Percentiles rank a stretch among this genome's conserved stretches.
Conservation (phyloP, 2,329 filamentous ascomycete genomes). For the Tolypocladium cylindrosporum region DNA sequence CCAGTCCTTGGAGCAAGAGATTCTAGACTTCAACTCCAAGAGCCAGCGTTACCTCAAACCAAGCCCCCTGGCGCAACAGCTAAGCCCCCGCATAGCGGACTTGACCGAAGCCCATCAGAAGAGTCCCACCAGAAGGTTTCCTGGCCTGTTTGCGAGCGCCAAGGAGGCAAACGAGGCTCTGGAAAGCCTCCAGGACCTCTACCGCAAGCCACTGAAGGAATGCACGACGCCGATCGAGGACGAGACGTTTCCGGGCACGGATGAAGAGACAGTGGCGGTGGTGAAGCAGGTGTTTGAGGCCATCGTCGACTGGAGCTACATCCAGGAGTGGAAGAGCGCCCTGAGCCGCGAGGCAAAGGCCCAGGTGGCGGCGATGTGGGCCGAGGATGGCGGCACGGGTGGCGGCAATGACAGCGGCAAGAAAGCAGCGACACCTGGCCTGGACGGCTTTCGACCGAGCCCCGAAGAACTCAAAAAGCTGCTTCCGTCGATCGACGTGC, state of each 20-base stretch:
- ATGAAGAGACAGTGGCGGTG: constrained; percentile 4
- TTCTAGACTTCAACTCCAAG: neutral
- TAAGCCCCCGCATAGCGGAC: neutral
- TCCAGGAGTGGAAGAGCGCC: constrained; percentile 13
- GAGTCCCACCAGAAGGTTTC: neutral
- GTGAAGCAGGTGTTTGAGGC: constrained; percentile 11
- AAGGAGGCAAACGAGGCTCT: constrained; percentile 3
- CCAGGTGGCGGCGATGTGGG: constrained; percentile 1
- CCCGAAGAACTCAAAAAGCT: constrained; percentile 2
- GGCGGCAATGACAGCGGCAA: neutral
- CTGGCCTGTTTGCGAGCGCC: constrained; percentile 1
- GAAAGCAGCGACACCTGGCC: neutral
- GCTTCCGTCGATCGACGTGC: constrained; percentile 6
- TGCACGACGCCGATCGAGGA: constrained; percentile 8
- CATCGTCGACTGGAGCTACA: constrained; percentile 13
- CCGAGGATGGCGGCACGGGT: neutral
- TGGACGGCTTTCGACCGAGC: constrained; percentile 6
- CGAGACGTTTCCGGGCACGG: constrained; percentile 6
- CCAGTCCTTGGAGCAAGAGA: neutral
- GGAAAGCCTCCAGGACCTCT: constrained; percentile 3
- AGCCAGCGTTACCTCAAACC: neutral
- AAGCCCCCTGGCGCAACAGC: neutral
- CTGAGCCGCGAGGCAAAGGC: constrained; percentile 3
- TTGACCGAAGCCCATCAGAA: neutral
- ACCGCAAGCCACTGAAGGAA: constrained; percentile 7